Base-by-base conservation (phyloP, 495 filamentous ascomycete species). In the Chaetomium cochliodes region DNA sequence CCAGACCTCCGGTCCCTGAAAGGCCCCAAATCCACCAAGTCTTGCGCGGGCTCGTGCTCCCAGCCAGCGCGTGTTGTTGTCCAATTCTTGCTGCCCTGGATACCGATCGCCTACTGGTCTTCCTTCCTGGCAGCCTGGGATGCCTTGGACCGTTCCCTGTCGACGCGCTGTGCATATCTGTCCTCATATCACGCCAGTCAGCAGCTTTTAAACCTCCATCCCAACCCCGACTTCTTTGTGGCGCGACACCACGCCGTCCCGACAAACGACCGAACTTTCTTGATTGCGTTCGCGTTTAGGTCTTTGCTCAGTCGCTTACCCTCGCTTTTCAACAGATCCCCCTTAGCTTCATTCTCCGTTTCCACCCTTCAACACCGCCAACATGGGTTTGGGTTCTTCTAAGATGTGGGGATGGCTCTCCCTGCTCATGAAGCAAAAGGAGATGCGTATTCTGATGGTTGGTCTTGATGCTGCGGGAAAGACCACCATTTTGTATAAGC, bases 401-500 rank as follows among this genome's bases (percentile, higher is more conserved):
- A 75, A 75, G 69, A 52, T 74, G 25, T 66, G 51, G 52, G 57
- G 58, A 47, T 64, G 58, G 62, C 58, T 62, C 53, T 64, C 63
- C 46, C 79, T 98, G 74, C 92, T 98, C 78, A 90, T 96, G 76
- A 87, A 88, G 82, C 94, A 96, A 87, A 97, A 97, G 87, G 94
- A 99, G 87, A 99, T 99, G 94, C 88, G 93, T 82, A 96, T 99
- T 79, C 80, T 99, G 78, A 99, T 99, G 94, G 93, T 99, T 74
- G 94, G 94, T 84, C 86, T 99, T 71, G 94, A 99, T 80, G 94
- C 94, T 68, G 94, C 94, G 78, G 94, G 94, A 86, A 99, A 99
- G 86, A 99, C 94, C 74, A 99, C 94, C 73, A 99, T 99, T 78
- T 90, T 99, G 64, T 99, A 99, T 84, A 99, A 99, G 88, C 86